Evolutionary conservation across 2,329 filamentous ascomycete genomes (phyloP).

Genomic region (Trichocomaceae sp.): DNA sequence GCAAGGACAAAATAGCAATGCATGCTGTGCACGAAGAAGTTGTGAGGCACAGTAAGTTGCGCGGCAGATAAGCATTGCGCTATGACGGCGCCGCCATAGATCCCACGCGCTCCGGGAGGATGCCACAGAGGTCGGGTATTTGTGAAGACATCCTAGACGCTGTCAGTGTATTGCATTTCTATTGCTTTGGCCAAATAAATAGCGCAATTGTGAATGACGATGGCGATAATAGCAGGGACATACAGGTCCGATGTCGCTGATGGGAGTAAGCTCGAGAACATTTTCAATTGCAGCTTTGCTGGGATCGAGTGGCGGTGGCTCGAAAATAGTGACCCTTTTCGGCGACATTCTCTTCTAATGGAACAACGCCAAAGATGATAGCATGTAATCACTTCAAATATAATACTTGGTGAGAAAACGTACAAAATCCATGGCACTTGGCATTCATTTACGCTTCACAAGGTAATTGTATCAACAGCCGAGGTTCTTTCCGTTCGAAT

Average conservation of each 20-base stretch:
- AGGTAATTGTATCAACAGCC: too few relatives aligned
- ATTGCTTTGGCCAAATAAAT: not conserved
- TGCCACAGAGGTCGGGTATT: constrained; percentile 91
- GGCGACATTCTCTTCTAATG: not conserved
- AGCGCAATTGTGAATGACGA: not conserved
- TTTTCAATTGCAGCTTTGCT: constrained; percentile 80
- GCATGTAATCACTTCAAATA: too few relatives aligned
- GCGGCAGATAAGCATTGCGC: constrained; percentile 85
- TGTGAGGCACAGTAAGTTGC: constrained; percentile 70
- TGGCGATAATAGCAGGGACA: constrained; percentile 20
- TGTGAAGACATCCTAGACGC: constrained; percentile 74
- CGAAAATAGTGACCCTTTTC: constrained; percentile 57
- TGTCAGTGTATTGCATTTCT: not conserved
- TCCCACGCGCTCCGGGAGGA: constrained; percentile 81
- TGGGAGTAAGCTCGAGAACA: constrained; percentile 74
- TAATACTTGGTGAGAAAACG: not conserved
- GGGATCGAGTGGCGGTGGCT: constrained; percentile 65
- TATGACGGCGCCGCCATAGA: constrained; percentile 90
- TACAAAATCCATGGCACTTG: not conserved
- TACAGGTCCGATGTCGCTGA: constrained; percentile 56
- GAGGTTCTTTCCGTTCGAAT: too few relatives aligned
- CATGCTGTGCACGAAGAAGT: constrained; percentile 88
- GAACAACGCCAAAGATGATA: not conserved
- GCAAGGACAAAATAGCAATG: constrained; percentile 98
- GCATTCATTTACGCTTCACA: too few relatives aligned